Conservation (phyloP, 169 alveolate species). For the Theileria luwenshuni region DNA sequence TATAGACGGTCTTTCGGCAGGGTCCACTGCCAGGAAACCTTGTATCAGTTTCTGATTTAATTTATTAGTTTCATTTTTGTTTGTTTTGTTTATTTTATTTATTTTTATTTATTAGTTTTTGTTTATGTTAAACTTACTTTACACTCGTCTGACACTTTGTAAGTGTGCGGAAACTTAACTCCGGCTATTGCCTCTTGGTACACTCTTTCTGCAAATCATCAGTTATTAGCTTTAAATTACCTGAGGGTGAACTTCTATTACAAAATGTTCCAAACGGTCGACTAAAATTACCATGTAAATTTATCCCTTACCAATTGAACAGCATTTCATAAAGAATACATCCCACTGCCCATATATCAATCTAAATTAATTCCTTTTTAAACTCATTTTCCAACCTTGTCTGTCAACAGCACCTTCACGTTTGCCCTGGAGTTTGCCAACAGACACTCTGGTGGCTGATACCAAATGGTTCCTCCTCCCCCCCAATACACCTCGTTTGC, state of each 20-base stretch:
- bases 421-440: slow-evolving; percentile 69
- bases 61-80: neutral
- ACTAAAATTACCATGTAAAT: slow-evolving; percentile 66
- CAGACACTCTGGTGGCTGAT: slow-evolving; percentile 90
- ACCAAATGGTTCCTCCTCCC: slow-evolving; percentile 91
- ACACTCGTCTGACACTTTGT: slow-evolving; percentile 56
- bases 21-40: slow-evolving; percentile 58
- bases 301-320: slow-evolving; percentile 65
- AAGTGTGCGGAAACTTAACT: slow-evolving; percentile 62
- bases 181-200: slow-evolving; percentile 60
- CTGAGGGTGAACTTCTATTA: slow-evolving; percentile 55
- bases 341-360: slow-evolving; percentile 91
- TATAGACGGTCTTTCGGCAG: slow-evolving; percentile 56
- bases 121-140: slow-evolving; percentile 22
- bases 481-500: slow-evolving; percentile 73
- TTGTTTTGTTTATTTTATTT: neutral
- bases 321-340: slow-evolving; percentile 89
- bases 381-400: slow-evolving; percentile 47
- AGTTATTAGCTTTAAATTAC: slow-evolving; percentile 27
- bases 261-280: slow-evolving; percentile 67
- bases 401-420: slow-evolving; percentile 70
- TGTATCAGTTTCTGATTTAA: slow-evolving; percentile 58
- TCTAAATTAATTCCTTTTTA: slow-evolving; percentile 45
- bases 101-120: neutral
- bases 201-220: slow-evolving; percentile 55